Conservation (phyloP, 495 filamentous ascomycete species). For the Filosporella fistucella region DNA sequence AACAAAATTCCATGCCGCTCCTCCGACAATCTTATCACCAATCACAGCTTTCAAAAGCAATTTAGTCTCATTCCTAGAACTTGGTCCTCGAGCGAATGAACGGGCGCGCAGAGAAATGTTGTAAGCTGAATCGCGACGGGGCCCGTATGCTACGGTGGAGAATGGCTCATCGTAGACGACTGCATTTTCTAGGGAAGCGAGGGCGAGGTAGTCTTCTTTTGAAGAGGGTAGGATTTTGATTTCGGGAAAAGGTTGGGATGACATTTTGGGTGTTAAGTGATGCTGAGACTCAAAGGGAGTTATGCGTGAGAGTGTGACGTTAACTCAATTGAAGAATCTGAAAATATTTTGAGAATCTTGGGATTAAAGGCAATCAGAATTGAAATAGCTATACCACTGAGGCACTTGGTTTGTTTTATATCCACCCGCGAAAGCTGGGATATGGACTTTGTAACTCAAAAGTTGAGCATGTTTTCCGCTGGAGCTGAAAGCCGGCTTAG, state of each 20-base stretch:
- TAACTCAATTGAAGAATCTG: too few relatives aligned
- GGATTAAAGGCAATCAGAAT: too few relatives aligned
- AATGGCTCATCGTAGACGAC: constrained; percentile 17
- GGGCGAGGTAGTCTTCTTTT: constrained; percentile 8
- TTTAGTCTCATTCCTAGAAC: background rate
- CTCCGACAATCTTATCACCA: constrained; percentile 16
- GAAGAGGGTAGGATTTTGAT: constrained; percentile 5
- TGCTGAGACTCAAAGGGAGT: too few relatives aligned
- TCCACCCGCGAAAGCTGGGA: too few relatives aligned
- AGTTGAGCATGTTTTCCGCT: too few relatives aligned
- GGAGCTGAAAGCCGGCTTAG: too few relatives aligned
- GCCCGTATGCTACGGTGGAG: constrained; percentile 16
- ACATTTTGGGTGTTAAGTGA: constrained; percentile 11
- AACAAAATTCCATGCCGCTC: constrained; percentile 11
- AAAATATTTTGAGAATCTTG: too few relatives aligned
- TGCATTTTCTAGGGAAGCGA: constrained; percentile 8
- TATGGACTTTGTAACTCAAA: too few relatives aligned
- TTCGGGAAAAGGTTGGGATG: background rate
- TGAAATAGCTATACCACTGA: too few relatives aligned
- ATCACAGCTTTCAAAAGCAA: constrained; percentile 12
- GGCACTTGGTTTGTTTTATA: too few relatives aligned
- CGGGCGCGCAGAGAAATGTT: constrained; percentile 1
- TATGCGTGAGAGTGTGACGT: too few relatives aligned
- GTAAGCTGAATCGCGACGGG: background rate
- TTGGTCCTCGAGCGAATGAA: background rate